A percentile compares a stretch with the other conserved stretches of the same genome.
Conservation (phyloP, 1,284 basidiomycete genomes). For the Polyporus tsugae region DNA sequence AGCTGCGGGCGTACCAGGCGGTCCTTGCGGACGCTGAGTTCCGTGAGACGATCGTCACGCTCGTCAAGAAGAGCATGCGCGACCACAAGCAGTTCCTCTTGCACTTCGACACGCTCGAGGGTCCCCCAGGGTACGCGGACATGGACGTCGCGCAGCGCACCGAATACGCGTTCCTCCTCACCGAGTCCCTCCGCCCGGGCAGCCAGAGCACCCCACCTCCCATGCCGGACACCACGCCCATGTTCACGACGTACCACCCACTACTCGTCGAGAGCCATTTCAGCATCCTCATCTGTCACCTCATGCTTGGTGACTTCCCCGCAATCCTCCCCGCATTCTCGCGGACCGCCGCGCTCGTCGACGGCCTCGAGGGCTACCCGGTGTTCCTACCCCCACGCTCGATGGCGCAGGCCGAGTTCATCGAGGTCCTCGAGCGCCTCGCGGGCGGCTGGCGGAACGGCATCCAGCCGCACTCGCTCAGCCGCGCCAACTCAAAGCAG, state of each 20-base stretch:
- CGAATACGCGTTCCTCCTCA: conserved; percentile 71
- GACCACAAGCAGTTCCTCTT: conserved; percentile 83
- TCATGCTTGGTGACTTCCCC: conserved; percentile 79
- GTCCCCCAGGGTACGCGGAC: conserved; percentile 42
- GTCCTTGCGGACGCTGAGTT: conserved; percentile 60
- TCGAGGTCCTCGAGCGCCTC: conserved; percentile 81
- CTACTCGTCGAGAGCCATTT: conserved; percentile 85
- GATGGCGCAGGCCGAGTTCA: conserved; percentile 86
- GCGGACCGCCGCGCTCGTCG: conserved; percentile 69
- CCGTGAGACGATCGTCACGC: conserved; percentile 61
- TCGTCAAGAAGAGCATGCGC: conserved; percentile 75
- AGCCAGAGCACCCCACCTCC: conserved; percentile 50
- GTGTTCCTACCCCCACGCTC: conserved; percentile 84
- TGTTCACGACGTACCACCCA: conserved; percentile 87
- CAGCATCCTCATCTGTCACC: conserved; percentile 71
- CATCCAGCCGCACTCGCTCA: conserved; percentile 60
- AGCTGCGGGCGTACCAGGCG: conserved; percentile 67
- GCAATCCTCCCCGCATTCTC: conserved; percentile 67
- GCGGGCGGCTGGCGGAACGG: conserved; percentile 74
- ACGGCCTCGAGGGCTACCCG: conserved; percentile 85
- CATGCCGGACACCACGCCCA: conserved; percentile 50
- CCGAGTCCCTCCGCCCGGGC: conserved; percentile 71
- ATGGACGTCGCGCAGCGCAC: conserved; percentile 61
- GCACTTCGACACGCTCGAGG: conserved; percentile 80
- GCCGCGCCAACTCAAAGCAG: conserved; percentile 46